phyloP scores from a whole-genome alignment of 805 yeast genomes.

The Barnettozyma botsteinii region DNA sequence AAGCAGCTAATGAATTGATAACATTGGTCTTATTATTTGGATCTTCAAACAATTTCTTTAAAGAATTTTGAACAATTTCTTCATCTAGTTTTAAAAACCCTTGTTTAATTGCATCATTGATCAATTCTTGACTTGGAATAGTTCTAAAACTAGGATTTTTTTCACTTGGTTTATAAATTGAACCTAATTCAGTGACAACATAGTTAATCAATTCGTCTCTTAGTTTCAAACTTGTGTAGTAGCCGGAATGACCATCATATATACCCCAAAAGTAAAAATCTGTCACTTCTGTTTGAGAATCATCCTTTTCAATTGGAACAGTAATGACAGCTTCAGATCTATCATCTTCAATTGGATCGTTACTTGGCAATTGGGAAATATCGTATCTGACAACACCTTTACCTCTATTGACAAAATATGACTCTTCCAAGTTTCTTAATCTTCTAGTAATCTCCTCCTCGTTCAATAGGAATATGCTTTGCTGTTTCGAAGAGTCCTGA shows the following conservation, averaged over 20 bases:
- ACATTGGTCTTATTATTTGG: constrained; percentile 57
- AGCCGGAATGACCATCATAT: constrained; percentile 96
- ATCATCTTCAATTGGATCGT: constrained; percentile 93
- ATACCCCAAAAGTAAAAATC: constrained; percentile 96
- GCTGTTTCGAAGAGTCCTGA: constrained; percentile 32
- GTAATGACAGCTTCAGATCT: constrained; percentile 77
- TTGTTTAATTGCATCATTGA: constrained; percentile 72
- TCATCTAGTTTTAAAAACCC: constrained; percentile 84
- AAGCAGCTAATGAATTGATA: constrained; percentile 74
- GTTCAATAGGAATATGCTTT: constrained; percentile 49
- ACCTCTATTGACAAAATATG: constrained; percentile 73
- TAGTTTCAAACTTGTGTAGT: constrained; percentile 84
- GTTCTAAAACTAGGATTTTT: constrained; percentile 40
- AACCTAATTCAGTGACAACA: constrained; percentile 73
- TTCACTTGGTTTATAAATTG: constrained; percentile 52
- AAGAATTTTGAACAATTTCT: constrained; percentile 73
- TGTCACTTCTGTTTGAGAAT: constrained; percentile 22
- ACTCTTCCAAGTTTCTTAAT: constrained; percentile 71
- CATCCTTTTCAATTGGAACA: constrained; percentile 41
- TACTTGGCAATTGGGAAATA: constrained; percentile 82
- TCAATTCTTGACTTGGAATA: constrained; percentile 60
- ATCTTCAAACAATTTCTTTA: constrained; percentile 60
- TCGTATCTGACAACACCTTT: constrained; percentile 88
- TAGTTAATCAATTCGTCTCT: constrained; percentile 71
- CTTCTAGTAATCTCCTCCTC: constrained; percentile 68